Percentiles rank a stretch among this genome's conserved stretches.
Evolutionary conservation across 805 yeast genomes (phyloP).

Genomic region (Cyberlindnera subsufficiens): DNA sequence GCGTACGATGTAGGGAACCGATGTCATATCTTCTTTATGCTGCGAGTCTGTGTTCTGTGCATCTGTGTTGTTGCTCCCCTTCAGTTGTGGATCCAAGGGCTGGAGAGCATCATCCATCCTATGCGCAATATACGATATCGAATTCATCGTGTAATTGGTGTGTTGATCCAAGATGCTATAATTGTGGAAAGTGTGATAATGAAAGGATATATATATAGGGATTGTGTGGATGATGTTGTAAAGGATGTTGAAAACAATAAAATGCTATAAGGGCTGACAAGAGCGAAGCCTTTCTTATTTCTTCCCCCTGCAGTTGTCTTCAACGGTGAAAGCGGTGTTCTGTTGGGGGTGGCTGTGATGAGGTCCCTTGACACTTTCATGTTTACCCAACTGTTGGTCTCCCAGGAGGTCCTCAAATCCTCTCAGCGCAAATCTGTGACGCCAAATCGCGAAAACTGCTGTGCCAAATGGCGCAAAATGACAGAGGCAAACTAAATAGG

Average conservation of each 20-base stretch:
- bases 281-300: no score
- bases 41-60: not conserved
- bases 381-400: constrained; percentile 15
- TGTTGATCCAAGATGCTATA: not conserved
- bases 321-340: no score
- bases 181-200: not conserved
- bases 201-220: no score
- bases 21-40: not conserved
- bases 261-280: no score
- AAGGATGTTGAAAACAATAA: no score
- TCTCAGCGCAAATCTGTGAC: no score
- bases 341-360: not conserved
- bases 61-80: not conserved
- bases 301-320: no score
- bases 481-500: no score
- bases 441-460: no score
- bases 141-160: constrained; percentile 16
- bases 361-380: not conserved
- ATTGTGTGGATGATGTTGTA: no score
- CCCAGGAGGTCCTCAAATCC: not conserved
- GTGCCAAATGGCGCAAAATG: no score
- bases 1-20: constrained; percentile 17
- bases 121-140: constrained; percentile 23
- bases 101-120: constrained; percentile 19
- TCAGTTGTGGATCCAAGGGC: constrained; percentile 3